phyloP scores from a whole-genome alignment of 768 basidiomycete genomes.

The Tylopilus felleus region DNA sequence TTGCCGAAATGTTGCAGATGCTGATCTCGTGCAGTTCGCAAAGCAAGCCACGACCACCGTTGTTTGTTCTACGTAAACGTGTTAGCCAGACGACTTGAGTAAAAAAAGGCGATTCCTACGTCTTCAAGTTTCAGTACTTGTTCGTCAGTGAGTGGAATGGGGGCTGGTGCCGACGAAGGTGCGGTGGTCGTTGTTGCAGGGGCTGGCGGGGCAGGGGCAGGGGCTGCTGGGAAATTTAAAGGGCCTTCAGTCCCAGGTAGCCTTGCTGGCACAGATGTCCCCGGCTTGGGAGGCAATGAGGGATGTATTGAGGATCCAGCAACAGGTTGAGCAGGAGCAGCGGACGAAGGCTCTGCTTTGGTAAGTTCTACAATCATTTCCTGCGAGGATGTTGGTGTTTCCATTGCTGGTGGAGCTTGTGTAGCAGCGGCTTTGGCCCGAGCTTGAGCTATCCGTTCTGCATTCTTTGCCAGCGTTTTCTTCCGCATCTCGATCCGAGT shows the following conservation, averaged over 20 bases:
- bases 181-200: conserved; percentile 17
- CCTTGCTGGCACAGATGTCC: conserved; percentile 34
- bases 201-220: conserved; percentile 6
- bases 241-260: conserved; percentile 33
- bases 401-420: conserved; percentile 19
- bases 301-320: conserved; percentile 55
- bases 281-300: conserved; percentile 71
- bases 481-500: conserved; percentile 52
- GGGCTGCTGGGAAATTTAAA: conserved; percentile 16
- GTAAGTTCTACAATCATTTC: conserved; percentile 17
- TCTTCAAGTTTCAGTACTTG: conserved; percentile 61
- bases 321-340: conserved; percentile 6
- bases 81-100: conserved; percentile 11
- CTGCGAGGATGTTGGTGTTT: conserved; percentile 16
- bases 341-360: conserved; percentile 18
- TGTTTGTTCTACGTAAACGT: conserved; percentile 59
- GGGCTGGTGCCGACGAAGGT: conserved; percentile 17
- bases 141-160: conserved; percentile 39
- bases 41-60: conserved; percentile 76
- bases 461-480: conserved; percentile 37
- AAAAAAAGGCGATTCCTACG: conserved; percentile 33
- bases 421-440: conserved; percentile 42
- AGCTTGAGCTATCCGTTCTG: conserved; percentile 37
- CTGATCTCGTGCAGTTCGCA: conserved; percentile 71
- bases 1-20: conserved; percentile 76